A percentile compares a stretch with the other conserved stretches of the same genome.
Evolutionary conservation across 202 grass and related monocot species (phyloP).

Genomic region (Musa balbisiana): DNA sequence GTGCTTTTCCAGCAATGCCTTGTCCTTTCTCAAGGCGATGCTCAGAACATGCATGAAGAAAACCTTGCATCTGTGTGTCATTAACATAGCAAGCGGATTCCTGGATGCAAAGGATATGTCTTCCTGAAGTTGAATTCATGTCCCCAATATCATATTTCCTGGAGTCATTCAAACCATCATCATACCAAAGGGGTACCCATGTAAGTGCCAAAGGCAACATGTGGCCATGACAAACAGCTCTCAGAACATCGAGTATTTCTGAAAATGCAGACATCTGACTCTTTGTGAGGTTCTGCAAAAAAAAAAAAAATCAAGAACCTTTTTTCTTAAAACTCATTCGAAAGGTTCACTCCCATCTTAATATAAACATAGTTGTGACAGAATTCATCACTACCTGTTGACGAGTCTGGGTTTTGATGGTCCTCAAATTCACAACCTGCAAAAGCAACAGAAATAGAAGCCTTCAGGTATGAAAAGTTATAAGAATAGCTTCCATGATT

Average conservation of each 20-base stretch:
- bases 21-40: conserved; percentile 13
- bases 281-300: conserved; percentile 32
- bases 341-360: neutral
- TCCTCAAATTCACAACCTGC: conserved; percentile 47
- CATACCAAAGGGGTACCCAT: conserved; percentile 20
- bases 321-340: conserved; percentile 1
- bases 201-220: conserved; percentile 33
- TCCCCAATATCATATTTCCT: neutral
- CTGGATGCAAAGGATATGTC: conserved; percentile 4
- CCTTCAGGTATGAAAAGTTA: neutral
- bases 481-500: neutral
- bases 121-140: neutral
- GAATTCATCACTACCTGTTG: conserved; percentile 29
- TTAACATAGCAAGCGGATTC: conserved; percentile 29
- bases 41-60: conserved; percentile 27
- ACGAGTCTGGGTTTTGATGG: conserved; percentile 21
- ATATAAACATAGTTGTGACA: neutral
- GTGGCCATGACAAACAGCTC: conserved; percentile 28
- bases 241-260: conserved; percentile 29
- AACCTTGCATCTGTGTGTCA: conserved; percentile 17
- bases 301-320: conserved; percentile 1
- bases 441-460: neutral
- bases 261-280: conserved; percentile 24
- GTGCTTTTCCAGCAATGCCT: conserved; percentile 22
- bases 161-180: neutral